Conservation (phyloP, 2,329 filamentous ascomycete species). For the Catunica adiposa region DNA sequence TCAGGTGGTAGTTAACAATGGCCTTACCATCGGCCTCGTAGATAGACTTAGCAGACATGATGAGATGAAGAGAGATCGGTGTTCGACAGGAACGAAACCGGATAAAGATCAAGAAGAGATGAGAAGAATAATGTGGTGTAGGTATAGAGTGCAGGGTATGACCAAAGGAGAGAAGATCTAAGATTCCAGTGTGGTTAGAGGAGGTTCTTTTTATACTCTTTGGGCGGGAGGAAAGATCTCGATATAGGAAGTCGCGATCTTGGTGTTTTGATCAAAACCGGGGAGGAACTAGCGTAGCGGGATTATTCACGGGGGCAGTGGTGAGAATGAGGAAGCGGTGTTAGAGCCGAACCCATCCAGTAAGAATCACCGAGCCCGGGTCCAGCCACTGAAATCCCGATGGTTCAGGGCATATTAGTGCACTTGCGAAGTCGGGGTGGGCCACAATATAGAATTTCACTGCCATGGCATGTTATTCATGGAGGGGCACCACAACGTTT, state of each 20-base stretch:
- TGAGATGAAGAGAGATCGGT: not conserved
- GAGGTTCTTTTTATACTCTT: not conserved
- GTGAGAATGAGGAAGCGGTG: not conserved
- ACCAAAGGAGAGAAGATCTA: slow-evolving; percentile 1
- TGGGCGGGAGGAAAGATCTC: not conserved
- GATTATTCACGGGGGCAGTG: not conserved
- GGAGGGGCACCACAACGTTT: not conserved
- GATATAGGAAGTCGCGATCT: slow-evolving; percentile 1
- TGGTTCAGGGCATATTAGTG: not conserved
- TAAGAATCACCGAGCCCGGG: not conserved
- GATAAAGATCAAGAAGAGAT: slow-evolving; percentile 3
- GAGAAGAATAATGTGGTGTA: not conserved
- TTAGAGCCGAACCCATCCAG: not conserved
- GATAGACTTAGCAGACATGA: slow-evolving; percentile 66
- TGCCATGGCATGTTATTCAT: not conserved
- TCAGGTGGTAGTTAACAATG: slow-evolving; percentile 99
- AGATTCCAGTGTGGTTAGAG: slow-evolving; percentile 7
- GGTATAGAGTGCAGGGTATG: not conserved
- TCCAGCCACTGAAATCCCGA: not conserved
- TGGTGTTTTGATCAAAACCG: slow-evolving; percentile 3
- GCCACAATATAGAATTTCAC: slow-evolving; percentile 6
- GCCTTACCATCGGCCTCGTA: slow-evolving; percentile 99
- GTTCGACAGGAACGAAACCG: slow-evolving; percentile 1
- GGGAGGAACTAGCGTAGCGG: not conserved
- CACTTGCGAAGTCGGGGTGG: slow-evolving; percentile 13